Base-by-base conservation (phyloP, 352 stramenopile species). In the Phytophthora sp. region DNA sequence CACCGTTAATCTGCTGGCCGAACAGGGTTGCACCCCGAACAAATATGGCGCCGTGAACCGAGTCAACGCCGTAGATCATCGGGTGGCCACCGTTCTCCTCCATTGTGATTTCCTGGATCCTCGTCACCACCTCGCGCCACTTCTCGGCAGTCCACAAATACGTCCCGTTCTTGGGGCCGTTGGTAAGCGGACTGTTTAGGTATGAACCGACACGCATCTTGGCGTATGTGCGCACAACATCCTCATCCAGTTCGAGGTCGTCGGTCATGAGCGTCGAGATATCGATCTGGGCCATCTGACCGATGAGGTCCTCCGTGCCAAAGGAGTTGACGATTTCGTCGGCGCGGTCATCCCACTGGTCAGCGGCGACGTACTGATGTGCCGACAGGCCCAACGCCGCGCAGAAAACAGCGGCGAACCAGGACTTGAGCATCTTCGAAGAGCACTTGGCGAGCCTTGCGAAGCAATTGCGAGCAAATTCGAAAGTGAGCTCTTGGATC, bases 241-340 rank as follows among this genome's bases (percentile, higher is more conserved):
- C 73, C 28, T 75, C 59, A 26, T 91, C 76, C 12, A 89, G 53
- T 15, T 69, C 71, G 17, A 59, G 51, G 45, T 91, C 66, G 8
- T 73, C 37, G 31, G 74, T 70, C 23, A 95, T 48, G 7, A 95
- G 66, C 4, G 71, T 66, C 35, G 66, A 82, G 26, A 92, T 76
- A 43, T 92, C 84, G 24, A 97, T 77, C 69, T 97, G 87, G 6
- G 86, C 81, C 86, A 96, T 95, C 55, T 97, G 90, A 2, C 87
- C 87, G 24, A 97, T 63, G 55, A 86, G 68, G 8, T 87, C 45
- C 1, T 53, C 46, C 3, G 28, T 41, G 34, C 12, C 42, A 30
- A 59, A 59, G 39, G 27, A 34, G 56, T 32, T 46, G 1, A 66
- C 20, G 39, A 59, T 66, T 13, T 35, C 39, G 32, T 65, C 38